Conservation (phyloP, 2,329 filamentous ascomycete species). For the Aureobasidium sp. region DNA sequence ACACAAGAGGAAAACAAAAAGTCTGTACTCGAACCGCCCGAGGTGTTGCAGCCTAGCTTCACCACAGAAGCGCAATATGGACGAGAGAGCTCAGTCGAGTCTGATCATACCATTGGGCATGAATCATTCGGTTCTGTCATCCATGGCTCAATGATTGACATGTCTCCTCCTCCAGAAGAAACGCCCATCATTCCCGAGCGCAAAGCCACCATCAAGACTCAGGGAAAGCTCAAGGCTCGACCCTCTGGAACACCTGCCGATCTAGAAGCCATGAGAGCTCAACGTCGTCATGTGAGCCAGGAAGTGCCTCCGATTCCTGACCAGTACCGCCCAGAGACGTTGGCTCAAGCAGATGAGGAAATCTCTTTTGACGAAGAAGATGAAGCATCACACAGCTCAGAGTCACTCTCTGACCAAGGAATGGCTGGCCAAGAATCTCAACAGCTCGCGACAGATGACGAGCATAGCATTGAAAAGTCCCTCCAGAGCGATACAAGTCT, state of each 20-base stretch:
- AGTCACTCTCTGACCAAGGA: constrained; percentile 15
- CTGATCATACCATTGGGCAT: constrained; percentile 8
- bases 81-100: constrained; percentile 11
- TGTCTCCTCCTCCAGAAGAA: constrained; percentile 25
- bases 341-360: neutral
- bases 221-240: constrained; percentile 79
- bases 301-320: constrained; percentile 39
- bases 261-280: constrained; percentile 66
- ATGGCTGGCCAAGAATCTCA: neutral
- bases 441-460: neutral
- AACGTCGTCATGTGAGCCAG: constrained; percentile 74
- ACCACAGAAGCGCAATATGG: constrained; percentile 22
- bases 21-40: constrained; percentile 3
- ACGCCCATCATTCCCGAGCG: constrained; percentile 68
- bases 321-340: constrained; percentile 22
- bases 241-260: constrained; percentile 83
- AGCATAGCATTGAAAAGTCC: constrained; percentile 9
- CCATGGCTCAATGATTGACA: constrained; percentile 19
- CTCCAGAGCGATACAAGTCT: constrained; percentile 17
- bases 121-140: constrained; percentile 12
- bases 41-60: neutral
- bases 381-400: neutral
- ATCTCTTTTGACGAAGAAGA: neutral
- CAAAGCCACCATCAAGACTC: constrained; percentile 77
- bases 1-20: neutral